These are phyloP conservation scores for Dryas integrifolia DNA, from an alignment of 331 rosid species.

Conservation along the genomic window DNA sequence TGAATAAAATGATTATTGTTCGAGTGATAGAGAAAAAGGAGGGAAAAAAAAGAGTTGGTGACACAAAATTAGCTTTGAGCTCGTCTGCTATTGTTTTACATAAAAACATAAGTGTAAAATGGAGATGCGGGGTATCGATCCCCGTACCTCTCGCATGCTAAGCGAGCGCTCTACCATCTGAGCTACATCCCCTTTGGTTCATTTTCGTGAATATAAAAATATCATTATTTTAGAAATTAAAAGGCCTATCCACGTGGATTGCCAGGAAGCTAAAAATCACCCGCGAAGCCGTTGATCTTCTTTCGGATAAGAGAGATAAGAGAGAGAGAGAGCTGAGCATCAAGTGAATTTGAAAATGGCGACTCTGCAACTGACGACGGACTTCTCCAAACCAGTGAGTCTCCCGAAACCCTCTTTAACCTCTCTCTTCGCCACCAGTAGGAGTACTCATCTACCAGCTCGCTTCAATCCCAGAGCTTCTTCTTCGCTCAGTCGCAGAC, in stretches of 20 bases:
- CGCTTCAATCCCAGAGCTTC: constrained; percentile 49
- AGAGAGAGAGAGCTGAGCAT: background rate
- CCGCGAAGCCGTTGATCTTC: constrained; percentile 52
- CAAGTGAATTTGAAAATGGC: constrained; percentile 44
- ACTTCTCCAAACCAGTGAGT: constrained; percentile 30
- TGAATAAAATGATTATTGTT: too few species aligned
- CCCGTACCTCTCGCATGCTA: constrained; percentile 98
- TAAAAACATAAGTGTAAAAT: background rate
- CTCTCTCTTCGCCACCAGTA: constrained; percentile 31
- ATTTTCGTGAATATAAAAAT: too few species aligned
- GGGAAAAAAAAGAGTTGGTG: too few species aligned
- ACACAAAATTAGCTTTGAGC: too few species aligned
- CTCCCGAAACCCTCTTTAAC: constrained; percentile 40
- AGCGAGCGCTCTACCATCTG: constrained; percentile 99
- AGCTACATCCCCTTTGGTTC: constrained; percentile 61
- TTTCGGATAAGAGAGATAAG: constrained; percentile 42
- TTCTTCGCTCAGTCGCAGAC: constrained; percentile 47
- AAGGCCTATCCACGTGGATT: background rate
- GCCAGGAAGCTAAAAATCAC: constrained; percentile 34
- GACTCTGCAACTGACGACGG: constrained; percentile 54
- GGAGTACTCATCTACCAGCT: constrained; percentile 12
- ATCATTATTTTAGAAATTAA: too few species aligned
- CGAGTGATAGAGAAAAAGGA: too few species aligned
- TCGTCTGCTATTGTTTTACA: too few species aligned
- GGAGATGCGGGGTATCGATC: constrained; percentile 98